Conservation (phyloP, 2,329 filamentous ascomycete genomes). For the Blumeria hordei region DNA sequence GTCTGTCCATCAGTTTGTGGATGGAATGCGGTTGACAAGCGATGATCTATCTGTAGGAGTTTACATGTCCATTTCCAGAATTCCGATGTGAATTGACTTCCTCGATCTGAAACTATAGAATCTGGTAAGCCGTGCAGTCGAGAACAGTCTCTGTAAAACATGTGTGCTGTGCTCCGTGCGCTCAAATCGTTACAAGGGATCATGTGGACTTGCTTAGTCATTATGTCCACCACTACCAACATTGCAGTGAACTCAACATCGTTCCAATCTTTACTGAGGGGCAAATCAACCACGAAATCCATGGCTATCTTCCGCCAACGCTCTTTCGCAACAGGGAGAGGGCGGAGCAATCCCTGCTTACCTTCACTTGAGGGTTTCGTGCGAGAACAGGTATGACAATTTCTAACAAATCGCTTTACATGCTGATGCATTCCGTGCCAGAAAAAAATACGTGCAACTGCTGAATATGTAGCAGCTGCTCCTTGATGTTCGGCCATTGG, state of each 20-base stretch:
- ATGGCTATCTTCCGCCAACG: not conserved
- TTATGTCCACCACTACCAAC: not conserved
- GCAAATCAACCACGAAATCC: not conserved
- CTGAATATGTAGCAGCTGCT: not conserved
- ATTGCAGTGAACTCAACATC: not conserved
- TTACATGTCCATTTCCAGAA: slow-evolving; percentile 5
- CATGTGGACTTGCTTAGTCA: not conserved
- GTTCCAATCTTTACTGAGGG: not conserved
- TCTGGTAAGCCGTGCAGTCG: slow-evolving; percentile 1
- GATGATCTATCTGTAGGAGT: not conserved
- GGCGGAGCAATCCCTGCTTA: not conserved
- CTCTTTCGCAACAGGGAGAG: not conserved
- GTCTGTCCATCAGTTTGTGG: slow-evolving; percentile 6
- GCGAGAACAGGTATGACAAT: not conserved
- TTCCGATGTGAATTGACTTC: slow-evolving; percentile 3
- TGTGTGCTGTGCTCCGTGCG: not conserved
- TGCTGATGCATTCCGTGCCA: not conserved
- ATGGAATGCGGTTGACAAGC: slow-evolving; percentile 4
- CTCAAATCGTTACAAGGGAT: not conserved
- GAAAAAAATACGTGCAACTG: not conserved
- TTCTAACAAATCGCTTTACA: not conserved
- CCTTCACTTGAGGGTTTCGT: not conserved
- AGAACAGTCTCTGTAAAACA: not conserved
- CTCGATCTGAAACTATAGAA: slow-evolving; percentile 4
- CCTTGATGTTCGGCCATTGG: not conserved